phyloP scores from a whole-genome alignment of 257 asterid genomes.

The Mentha longifolia region DNA sequence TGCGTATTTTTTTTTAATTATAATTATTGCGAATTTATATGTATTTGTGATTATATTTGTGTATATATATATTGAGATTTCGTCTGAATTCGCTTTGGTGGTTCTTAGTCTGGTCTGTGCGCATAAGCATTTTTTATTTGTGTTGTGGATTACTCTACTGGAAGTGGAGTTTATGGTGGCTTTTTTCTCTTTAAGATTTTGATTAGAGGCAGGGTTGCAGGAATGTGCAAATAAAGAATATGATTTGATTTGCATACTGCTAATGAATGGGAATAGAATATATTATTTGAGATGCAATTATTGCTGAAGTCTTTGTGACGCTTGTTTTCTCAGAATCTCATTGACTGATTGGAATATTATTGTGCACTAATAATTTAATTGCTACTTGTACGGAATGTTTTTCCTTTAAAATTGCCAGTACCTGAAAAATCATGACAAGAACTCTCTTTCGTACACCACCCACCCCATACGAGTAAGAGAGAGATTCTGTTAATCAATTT shows the following conservation, averaged over 20 bases:
- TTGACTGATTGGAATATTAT: constrained; percentile 4
- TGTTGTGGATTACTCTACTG: not conserved
- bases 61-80: not conserved
- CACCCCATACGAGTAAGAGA: not conserved
- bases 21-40: constrained; percentile 10
- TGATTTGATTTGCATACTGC: not conserved
- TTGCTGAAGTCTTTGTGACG: constrained; percentile 22
- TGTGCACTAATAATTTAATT: constrained; percentile 20
- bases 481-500: not conserved
- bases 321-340: not conserved
- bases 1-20: constrained; percentile 4
- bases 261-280: constrained; percentile 7
- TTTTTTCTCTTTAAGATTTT: constrained; percentile 3
- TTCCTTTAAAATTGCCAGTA: not conserved
- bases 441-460: not conserved
- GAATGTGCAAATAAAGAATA: not conserved
- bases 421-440: constrained; percentile 9
- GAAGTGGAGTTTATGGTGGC: not conserved
- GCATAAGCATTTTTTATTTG: not conserved
- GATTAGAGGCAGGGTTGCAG: constrained; percentile 14
- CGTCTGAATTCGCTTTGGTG: not conserved
- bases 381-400: constrained; percentile 23
- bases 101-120: not conserved
- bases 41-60: not conserved
- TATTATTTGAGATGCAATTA: constrained; percentile 21